phyloP scores from a whole-genome alignment of 169 alveolate genomes.

The Cryptosporidium sp. region DNA sequence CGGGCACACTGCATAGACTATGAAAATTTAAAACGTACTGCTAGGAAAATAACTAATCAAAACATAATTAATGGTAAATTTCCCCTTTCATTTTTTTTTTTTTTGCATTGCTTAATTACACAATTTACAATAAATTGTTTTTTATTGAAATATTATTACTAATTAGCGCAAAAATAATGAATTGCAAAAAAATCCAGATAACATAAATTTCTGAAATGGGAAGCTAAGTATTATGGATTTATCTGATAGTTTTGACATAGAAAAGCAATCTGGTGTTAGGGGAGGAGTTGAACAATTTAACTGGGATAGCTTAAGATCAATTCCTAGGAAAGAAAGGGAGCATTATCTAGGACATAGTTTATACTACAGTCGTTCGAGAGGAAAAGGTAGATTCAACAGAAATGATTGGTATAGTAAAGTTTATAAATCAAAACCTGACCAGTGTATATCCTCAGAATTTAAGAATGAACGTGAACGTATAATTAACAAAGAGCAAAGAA shows the following conservation, averaged over 20 bases:
- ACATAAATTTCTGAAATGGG: background rate
- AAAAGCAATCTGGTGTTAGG: conserved; percentile 31
- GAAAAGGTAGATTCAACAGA: conserved; percentile 1
- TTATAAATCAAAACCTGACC: background rate
- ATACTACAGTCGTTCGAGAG: background rate
- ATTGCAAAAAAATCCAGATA: background rate
- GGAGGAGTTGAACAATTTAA: conserved; percentile 43
- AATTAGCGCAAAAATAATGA: conserved; percentile 8
- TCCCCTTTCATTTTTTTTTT: background rate
- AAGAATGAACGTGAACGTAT: conserved; percentile 20
- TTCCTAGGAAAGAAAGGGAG: conserved; percentile 62
- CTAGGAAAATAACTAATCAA: background rate
- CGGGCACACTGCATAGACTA: background rate
- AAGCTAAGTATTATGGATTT: conserved; percentile 17
- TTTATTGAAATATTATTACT: background rate
- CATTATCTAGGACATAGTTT: conserved; percentile 69
- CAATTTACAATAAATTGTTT: background rate
- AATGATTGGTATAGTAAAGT: conserved; percentile 4
- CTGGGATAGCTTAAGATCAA: conserved; percentile 53
- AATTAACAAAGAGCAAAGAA: background rate
- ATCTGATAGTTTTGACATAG: background rate
- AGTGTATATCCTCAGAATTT: background rate
- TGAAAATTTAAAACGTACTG: background rate
- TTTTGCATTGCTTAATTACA: background rate
- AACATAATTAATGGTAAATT: background rate